phyloP scores from a whole-genome alignment of 805 yeast genomes.

The Candida awuae region DNA sequence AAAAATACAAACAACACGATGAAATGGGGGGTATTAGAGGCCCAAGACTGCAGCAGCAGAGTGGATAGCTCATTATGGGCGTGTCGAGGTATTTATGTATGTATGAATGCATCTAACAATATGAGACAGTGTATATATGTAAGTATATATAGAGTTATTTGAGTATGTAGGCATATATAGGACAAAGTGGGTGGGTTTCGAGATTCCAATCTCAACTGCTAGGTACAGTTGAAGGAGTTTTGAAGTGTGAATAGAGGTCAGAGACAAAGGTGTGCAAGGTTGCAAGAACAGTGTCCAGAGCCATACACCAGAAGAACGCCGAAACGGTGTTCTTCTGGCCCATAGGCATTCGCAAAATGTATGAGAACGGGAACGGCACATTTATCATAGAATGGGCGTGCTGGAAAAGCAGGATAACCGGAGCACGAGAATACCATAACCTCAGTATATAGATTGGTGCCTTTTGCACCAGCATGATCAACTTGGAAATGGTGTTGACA shows the following conservation, averaged over 20 bases:
- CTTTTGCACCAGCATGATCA: constrained; percentile 38
- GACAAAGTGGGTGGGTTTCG: too few species aligned
- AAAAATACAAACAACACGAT: not conserved
- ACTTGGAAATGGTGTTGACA: constrained; percentile 14
- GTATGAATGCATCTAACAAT: too few species aligned
- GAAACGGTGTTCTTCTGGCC: constrained; percentile 2
- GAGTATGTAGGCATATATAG: too few species aligned
- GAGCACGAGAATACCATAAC: constrained; percentile 5
- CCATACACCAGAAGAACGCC: constrained; percentile 1
- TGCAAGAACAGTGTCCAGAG: not conserved
- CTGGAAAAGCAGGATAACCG: constrained; percentile 1
- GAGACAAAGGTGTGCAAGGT: not conserved
- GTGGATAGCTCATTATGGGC: too few species aligned
- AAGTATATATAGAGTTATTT: too few species aligned
- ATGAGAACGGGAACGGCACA: not conserved
- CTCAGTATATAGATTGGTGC: constrained; percentile 28
- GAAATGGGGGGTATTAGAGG: too few species aligned
- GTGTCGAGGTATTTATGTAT: too few species aligned
- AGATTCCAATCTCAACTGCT: too few species aligned
- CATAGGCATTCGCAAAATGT: constrained; percentile 7
- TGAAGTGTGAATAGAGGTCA: not conserved
- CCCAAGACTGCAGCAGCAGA: too few species aligned
- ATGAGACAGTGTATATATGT: too few species aligned
- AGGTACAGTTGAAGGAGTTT: too few species aligned
- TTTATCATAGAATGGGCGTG: not conserved